Base-by-base conservation (phyloP, 2,329 filamentous ascomycete genomes). In the Colletotrichum cereale region DNA sequence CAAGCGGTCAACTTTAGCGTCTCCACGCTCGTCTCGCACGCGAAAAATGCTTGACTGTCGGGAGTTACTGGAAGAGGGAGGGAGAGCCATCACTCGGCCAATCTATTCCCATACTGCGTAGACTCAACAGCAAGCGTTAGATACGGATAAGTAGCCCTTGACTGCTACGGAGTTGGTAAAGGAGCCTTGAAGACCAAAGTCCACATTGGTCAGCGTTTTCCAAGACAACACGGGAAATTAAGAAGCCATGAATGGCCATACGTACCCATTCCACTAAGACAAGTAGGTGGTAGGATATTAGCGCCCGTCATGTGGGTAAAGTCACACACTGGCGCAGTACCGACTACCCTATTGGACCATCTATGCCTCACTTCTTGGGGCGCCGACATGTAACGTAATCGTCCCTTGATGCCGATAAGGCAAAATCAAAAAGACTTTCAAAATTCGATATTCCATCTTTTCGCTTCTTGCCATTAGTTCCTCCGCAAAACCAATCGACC, bases 41-140 rank as follows among this genome's bases (percentile, higher is more conserved):
- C 26, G n/a, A 66, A 36, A 55, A 65, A 57, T 31, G 61, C 66
- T 68, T 68, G 61, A 65, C n/a, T 36, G 31, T 48, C 26, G 44
- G 56, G 47, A 52, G 42, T 66, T 66, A 14, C 24, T 42, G 26
- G 48, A 40, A 50, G 31, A n/a, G 14, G 60, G 40, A 42, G 42
- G 26, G 40, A 16, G 38, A 21, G 65, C 50, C 58, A 24, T 26
- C n/a, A 31, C 21, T 47, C 47, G 44, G 64, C 48, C 44, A 40
- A 56, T 67, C 58, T 67, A 34, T 48, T 11, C 26, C 11, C 24
- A 16, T 5, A 6, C 11, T 21, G 1, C 31, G 14, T n/a, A 2
- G 53, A 26, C 31, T 18, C 24, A 34, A 24, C 31, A 14, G 21
- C n/a, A 38, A 36, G 31, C n/a, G 5, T 24, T 34, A 36, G 16